Evolutionary conservation across 2,329 filamentous ascomycete genomes (phyloP).

Genomic region (Zarea fungicola): DNA sequence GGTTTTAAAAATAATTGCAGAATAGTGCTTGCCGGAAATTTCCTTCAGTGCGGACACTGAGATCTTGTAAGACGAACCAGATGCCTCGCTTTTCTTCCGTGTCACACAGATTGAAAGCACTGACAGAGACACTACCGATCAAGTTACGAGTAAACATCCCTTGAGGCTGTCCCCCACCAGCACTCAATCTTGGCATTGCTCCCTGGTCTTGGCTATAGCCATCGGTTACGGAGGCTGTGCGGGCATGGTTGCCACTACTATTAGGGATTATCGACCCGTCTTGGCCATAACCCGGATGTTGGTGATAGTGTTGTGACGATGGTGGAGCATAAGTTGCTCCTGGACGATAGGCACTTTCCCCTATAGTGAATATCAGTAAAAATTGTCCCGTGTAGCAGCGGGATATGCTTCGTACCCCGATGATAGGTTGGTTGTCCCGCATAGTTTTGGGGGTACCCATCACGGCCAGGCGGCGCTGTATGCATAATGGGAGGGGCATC

Average conservation of each 20-base stretch:
- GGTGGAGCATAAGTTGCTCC: conserved; percentile 31
- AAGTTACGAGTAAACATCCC: conserved; percentile 94
- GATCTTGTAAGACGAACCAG: conserved; percentile 94
- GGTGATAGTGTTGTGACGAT: conserved; percentile 33
- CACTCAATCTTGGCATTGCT: conserved; percentile 29
- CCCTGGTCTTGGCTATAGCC: conserved; percentile 27
- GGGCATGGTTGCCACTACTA: conserved; percentile 20
- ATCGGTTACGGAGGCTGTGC: conserved; percentile 4
- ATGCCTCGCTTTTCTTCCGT: conserved; percentile 76
- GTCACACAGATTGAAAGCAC: conserved; percentile 79
- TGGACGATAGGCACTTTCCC: conserved; percentile 24
- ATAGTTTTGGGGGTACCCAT: conserved; percentile 32
- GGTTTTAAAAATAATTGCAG: background rate
- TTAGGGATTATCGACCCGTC: conserved; percentile 19
- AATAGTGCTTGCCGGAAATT: conserved; percentile 65
- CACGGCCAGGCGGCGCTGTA: conserved; percentile 31
- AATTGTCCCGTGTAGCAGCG: background rate
- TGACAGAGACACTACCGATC: conserved; percentile 86
- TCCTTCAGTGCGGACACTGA: conserved; percentile 91
- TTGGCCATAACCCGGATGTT: conserved; percentile 24
- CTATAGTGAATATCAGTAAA: conserved; percentile 12
- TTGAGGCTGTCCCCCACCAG: conserved; percentile 46
- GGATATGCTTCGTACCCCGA: conserved; percentile 24
- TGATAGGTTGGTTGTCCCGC: conserved; percentile 26
- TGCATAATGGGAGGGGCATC: background rate